A percentile compares a stretch with the other conserved stretches of the same genome.
Conservation (phyloP, 164 flowering plant species). For the Magnolia kwangsiensis region DNA sequence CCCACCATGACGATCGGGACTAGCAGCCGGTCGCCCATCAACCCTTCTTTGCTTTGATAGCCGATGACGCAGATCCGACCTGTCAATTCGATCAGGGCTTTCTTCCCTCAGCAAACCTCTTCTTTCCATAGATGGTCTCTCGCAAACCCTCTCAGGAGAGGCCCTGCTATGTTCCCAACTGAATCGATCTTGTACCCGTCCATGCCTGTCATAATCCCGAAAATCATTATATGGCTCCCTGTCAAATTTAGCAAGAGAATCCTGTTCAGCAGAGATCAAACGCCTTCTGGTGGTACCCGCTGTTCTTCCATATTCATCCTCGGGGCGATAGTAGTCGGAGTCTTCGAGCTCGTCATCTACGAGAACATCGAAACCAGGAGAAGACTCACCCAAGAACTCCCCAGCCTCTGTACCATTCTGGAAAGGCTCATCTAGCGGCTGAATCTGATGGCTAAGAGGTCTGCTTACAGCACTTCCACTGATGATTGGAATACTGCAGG, state of each 20-base stretch:
- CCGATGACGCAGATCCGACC: constrained; percentile 60
- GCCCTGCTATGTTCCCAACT: constrained; percentile 40
- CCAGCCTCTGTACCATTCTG: constrained; percentile 64
- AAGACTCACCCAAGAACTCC: constrained; percentile 67
- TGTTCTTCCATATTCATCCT: constrained; percentile 48
- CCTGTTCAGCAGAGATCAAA: constrained; percentile 38
- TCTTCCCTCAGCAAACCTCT: constrained; percentile 36
- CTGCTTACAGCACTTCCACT: constrained; percentile 37
- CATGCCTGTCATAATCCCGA: constrained; percentile 45
- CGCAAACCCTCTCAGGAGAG: constrained; percentile 31
- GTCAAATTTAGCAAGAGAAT: constrained; percentile 38
- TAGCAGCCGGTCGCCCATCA: constrained; percentile 63
- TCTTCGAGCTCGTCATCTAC: constrained; percentile 71
- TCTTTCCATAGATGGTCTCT: constrained; percentile 34
- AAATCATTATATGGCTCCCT: constrained; percentile 37
- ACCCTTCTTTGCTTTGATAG: constrained; percentile 59
- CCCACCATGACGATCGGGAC: constrained; percentile 33
- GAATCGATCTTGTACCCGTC: constrained; percentile 43
- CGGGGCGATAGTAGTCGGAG: constrained; percentile 56
- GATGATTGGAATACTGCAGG: constrained; percentile 14
- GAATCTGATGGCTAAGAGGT: constrained; percentile 29
- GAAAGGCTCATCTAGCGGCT: constrained; percentile 36
- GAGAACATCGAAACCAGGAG: constrained; percentile 98
- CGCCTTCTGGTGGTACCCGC: constrained; percentile 43
- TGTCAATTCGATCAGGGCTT: constrained; percentile 40